phyloP scores from a whole-genome alignment of 1,139 yeast species.

The Debaryomyces sp. region DNA sequence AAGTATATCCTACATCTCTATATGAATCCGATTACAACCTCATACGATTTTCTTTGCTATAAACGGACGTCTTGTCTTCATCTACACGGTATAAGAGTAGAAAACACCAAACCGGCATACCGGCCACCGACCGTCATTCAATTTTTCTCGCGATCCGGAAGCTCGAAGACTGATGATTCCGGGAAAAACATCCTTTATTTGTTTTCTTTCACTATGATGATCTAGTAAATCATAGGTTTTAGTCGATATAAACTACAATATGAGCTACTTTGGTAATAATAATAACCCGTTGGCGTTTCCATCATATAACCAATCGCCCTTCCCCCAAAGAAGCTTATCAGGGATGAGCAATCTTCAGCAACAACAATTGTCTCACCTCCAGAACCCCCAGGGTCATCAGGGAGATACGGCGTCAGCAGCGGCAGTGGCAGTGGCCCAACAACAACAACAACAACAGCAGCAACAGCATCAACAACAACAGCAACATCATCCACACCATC shows the following conservation, averaged over 20 bases:
- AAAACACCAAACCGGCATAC: background rate
- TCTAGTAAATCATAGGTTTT: background rate
- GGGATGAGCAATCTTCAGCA: conserved; percentile 16
- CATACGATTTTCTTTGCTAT: background rate
- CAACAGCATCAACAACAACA: conserved; percentile 19
- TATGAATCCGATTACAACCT: background rate
- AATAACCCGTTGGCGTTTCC: conserved; percentile 25
- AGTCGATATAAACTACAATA: conserved; percentile 9
- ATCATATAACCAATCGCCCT: conserved; percentile 21
- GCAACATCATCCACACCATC: conserved; percentile 25
- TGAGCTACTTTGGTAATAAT: conserved; percentile 21
- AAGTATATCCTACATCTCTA: background rate
- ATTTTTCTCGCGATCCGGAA: conserved; percentile 1
- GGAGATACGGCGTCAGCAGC: conserved; percentile 16
- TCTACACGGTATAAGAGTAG: background rate
- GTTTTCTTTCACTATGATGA: background rate
- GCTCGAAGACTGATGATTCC: conserved; percentile 2
- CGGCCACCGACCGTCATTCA: conserved; percentile 5
- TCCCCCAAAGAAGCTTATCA: conserved; percentile 16
- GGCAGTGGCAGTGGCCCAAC: conserved; percentile 16
- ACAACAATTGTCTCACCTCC: conserved; percentile 12
- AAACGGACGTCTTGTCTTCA: background rate
- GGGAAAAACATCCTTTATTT: conserved; percentile 5
- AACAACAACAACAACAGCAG: conserved; percentile 21
- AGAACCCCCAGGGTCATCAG: conserved; percentile 9